Evolutionary conservation across 2,329 filamentous ascomycete genomes (phyloP), one percentile per base, ranked within the genome.

Genomic region (Penicillium sp.): DNA sequence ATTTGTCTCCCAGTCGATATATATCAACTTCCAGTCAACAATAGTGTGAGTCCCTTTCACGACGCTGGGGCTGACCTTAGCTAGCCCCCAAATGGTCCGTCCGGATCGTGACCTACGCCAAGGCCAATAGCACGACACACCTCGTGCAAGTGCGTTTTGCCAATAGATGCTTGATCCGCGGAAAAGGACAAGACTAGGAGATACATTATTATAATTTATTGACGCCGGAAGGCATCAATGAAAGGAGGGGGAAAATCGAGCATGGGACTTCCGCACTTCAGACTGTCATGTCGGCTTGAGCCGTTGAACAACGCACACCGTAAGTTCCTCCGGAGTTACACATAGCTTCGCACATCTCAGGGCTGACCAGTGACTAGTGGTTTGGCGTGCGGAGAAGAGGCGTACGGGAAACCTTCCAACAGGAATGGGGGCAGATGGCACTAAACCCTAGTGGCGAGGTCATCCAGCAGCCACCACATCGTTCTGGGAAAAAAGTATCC

Each of bases 61-160:
- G 28, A 31, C 5, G 14, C 45, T 15, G 43, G 25, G 25, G 45
- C 45, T 31, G 25, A 34, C 45, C 28, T 48, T 15, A 11, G 10
- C 45, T 12, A 48, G 28, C 14, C 15, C 43, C 25, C 45, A 34
- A 48, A 17, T 28, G 22, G 52, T 20, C 4, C 20, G 52, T 20
- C 4, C 20, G 20, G 20, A 53, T 35, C 51, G 63, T 70, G 69
- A 71, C 68, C 68, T 67, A 41, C 20, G 68, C 69, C 68, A 71
- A 71, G 68, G 28, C 28, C 35, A 42, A 25, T 35, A 31, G 52
- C 51, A 54, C 61, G 64, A 65, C 68, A 67, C 65, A 65, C 66
- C 63, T 62, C 61, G 61, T 69, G 67, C 64, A 67, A 64, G 69
- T 64, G 60, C 51, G 52, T 63, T 57, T 54, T 59, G 57, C 35